Base-by-base conservation (phyloP, 2,329 filamentous ascomycete genomes). In the Pseudopyricularia cyperi region DNA sequence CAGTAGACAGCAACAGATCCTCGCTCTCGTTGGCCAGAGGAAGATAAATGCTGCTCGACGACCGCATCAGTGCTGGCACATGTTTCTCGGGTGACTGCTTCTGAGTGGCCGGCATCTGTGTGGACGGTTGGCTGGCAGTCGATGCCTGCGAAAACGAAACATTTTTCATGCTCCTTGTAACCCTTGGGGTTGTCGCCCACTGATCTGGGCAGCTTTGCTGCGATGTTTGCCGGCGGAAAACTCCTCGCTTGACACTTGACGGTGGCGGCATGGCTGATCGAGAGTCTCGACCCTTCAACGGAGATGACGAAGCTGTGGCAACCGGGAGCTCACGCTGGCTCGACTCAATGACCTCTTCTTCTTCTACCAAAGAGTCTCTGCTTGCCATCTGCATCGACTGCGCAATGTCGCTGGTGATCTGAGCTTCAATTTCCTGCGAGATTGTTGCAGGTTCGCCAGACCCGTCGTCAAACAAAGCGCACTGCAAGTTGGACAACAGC, bases 401-500 rank as follows among this genome's bases (percentile, higher is more conserved):
- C 22, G 58, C 50, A 15, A 66, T 61, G 17, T 79, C 75, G 56
- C 68, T 72, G 33, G 67, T 66, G 22, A 79, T 63, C 55, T 79
- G 76, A 7, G 72, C 69, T 26, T 68, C 70, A n/a, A 78, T 60
- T 57, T 79, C 71, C 54, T 79, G 74, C 2, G 75, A 77, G 15
- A 74, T 63, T 37, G 46, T 57, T 33, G 52, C 54, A 50, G 11
- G 53, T 24, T 46, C 56, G 2, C 12, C 44, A 52, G 12, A 35
- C 60, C 62, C 54, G 63, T 60, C 55, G 4, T 53, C 67, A 52
- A 81, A 72, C 1, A 81, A 60, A 5, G 75, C 73, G 39, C 71
- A 71, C 15, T 73, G 68, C 33, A 84, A 61, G 53, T 83, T 83
- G 51, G 72, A 76, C 46, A 82, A 70, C 12, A 83, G 63, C 56